A percentile compares a stretch with the other conserved stretches of the same genome.
These are phyloP conservation scores for Angomonas deanei DNA, from an alignment of 208 protist species.

Conservation along the genomic window DNA sequence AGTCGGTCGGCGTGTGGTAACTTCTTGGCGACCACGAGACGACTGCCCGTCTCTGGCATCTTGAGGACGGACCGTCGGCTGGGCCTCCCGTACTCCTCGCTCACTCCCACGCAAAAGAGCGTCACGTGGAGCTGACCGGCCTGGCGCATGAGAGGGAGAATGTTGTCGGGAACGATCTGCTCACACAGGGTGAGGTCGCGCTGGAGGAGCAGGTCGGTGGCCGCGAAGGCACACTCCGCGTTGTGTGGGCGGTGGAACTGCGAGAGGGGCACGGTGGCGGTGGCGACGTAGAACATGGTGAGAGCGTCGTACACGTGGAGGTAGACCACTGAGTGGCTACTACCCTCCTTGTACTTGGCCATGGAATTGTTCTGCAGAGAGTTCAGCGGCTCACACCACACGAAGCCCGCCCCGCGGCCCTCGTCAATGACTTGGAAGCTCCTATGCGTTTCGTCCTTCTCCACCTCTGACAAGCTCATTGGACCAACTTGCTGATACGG, in stretches of 20 bases:
- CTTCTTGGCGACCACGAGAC: conserved; percentile 68
- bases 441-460: conserved; percentile 35
- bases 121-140: conserved; percentile 82
- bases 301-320: conserved; percentile 83
- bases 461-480: conserved; percentile 40
- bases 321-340: conserved; percentile 44
- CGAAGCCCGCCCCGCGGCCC: conserved; percentile 43
- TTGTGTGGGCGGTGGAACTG: conserved; percentile 72
- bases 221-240: conserved; percentile 39
- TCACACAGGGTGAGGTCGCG: conserved; percentile 72
- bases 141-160: conserved; percentile 66
- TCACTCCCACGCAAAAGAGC: conserved; percentile 68
- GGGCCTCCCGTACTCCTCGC: background rate
- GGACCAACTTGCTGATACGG: conserved; percentile 74
- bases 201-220: conserved; percentile 69
- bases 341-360: conserved; percentile 49
- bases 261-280: conserved; percentile 41
- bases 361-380: conserved; percentile 37
- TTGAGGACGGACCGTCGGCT: conserved; percentile 2
- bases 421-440: conserved; percentile 24
- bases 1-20: conserved; percentile 52
- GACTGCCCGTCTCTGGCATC: conserved; percentile 16
- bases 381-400: conserved; percentile 80
- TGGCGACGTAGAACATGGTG: conserved; percentile 87
- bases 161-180: conserved; percentile 49